These are phyloP conservation scores for Saksenaea vasiformis DNA, from an alignment of 371 early-diverging fungal species.

Conservation along the genomic window DNA sequence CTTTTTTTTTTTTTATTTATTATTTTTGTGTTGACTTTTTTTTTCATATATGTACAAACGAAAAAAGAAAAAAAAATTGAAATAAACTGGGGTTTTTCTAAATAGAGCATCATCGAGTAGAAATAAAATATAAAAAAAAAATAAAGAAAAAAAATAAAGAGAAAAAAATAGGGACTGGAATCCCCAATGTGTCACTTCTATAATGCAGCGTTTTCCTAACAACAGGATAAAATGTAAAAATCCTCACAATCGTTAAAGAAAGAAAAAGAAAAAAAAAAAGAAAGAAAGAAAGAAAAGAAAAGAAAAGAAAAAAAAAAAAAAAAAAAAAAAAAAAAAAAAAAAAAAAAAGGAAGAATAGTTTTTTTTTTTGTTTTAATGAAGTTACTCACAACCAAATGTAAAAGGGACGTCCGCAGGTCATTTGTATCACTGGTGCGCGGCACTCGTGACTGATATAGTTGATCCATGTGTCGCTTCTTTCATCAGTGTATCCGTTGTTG, in stretches of 20 bases:
- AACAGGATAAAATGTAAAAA: background rate
- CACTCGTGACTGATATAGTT: background rate
- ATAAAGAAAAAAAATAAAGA: background rate
- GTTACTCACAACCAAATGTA: slow-evolving; percentile 3
- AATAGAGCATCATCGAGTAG: background rate
- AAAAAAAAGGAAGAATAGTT: background rate
- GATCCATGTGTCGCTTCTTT: slow-evolving; percentile 1
- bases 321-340: slow-evolving; percentile 1
- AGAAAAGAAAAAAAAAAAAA: background rate
- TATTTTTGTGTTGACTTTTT: too few species aligned
- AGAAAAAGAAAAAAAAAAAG: slow-evolving; percentile 1
- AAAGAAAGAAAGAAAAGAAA: background rate
- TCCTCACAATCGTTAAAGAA: background rate
- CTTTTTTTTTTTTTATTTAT: background rate
- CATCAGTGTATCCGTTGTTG: background rate
- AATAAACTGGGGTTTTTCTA: background rate
- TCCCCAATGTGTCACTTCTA: slow-evolving; percentile 2
- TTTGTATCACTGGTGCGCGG: background rate
- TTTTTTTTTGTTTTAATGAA: background rate
- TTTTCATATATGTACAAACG: slow-evolving; percentile 5
- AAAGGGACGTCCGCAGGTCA: background rate
- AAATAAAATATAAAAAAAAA: slow-evolving; percentile 1
- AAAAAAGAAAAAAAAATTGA: background rate
- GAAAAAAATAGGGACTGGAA: background rate
- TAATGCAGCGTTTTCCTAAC: slow-evolving; percentile 1